Base-by-base conservation (phyloP, 495 filamentous ascomycete genomes). In the Neurospora hispaniola region DNA sequence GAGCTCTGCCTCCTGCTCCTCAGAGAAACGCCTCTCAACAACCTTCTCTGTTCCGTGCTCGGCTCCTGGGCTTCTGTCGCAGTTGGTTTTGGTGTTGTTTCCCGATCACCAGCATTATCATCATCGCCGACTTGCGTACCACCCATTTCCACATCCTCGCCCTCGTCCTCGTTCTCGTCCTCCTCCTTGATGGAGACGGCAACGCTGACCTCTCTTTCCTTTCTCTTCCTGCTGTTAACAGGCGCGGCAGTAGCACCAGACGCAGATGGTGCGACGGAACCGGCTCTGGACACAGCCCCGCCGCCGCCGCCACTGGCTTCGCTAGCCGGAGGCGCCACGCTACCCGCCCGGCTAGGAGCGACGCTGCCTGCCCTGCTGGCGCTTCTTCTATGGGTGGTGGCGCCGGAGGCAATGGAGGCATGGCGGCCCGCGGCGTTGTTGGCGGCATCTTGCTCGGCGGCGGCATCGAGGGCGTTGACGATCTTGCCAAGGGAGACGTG, bases 401-500 rank as follows among this genome's bases (percentile, higher is more conserved):
- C 80, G 20, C 77, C 80, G 0, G 76, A 73, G 11, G 75, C 76
- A 14, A 78, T 76, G 18, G 75, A 80, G 27, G 23, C 23, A 23
- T 62, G 54, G 54, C 54, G 54, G 12, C 54, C 54, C 2, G 23
- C 54, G 2, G 54, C 54, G 27, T 62, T 59, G 48, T 16, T 62
- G 54, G 23, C 27, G 12, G 54, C 54, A 23, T 62, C 54, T 62
- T 78, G 79, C 66, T 79, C 79, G 4, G 71, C 80, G 5, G 78
- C 80, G 27, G 85, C 84, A 23, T 83, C 83, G 14, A 89, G 79
- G n/a, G 80, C 77, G 69, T 88, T 88, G 62, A 89, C 86, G 54
- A 89, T 89, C 81, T 89, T 90, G 68, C 86, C 87, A 0, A 91
- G 81, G 42, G 78, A 82, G 76, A 91, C 88, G 76, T 94, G 92